Base-by-base conservation (phyloP, 2,329 filamentous ascomycete genomes). In the Aspergillus chevalieri region DNA sequence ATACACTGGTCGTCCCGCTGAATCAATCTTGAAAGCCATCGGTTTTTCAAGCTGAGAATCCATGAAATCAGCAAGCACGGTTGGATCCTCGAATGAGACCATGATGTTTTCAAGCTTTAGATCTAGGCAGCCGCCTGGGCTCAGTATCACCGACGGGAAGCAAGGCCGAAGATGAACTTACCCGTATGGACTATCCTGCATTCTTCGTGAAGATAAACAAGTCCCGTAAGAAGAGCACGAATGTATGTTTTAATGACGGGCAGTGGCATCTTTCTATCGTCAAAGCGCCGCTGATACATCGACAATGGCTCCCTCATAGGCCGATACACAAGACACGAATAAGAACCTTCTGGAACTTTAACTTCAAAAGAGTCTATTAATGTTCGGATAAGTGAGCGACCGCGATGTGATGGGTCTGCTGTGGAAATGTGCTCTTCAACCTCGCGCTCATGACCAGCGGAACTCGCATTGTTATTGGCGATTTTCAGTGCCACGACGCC, bases 51-150 rank as follows among this genome's bases (percentile, higher is more conserved):
- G 62, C 48, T 66, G 56, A 48, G 50, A 54, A 52, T 64, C 49
- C 7, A 65, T 59, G 53, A 70, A 67, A 49, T 65, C 55, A 53
- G 63, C 53, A 51, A 70, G 61, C 28, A 64, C 55, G 10, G 57
- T 52, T 50, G 57, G 57, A 51, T 67, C 57, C 44, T 66, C 62
- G 5, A 68, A 61, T 43, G 58, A 60, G 50, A 71, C 57, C 52
- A 75, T 66, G 43, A 74, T 71, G 41, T 75, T 75, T 45, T 73
- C 66, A 9, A 72, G 65, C 48, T 75, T 75, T 47, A 75, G 59
- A 60, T 75, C 73, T 65, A 56, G 47, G 26, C 17, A 54, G 46
- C 17, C 24, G 8, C 26, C 39, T 47, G 4, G n/a, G 22, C 19
- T 62, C 9, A 59, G 52, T 49, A 56, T 54, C 12, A 28, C 43